Base-by-base conservation (phyloP, 106 monocot species). In the Platanthera zijinensis region DNA sequence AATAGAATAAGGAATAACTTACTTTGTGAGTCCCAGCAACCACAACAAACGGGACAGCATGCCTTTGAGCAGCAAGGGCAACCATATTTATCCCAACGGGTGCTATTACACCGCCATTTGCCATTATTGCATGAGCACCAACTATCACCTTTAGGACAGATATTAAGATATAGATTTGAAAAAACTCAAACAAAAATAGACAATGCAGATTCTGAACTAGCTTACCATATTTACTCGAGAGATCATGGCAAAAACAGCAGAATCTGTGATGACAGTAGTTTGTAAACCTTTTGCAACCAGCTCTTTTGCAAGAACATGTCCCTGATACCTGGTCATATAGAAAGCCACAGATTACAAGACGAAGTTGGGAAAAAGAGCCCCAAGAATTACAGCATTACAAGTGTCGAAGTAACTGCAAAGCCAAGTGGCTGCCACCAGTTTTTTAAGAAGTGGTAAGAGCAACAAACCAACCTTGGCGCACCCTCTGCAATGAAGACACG, bases 21-120 rank as follows among this genome's bases (percentile, higher is more conserved):
- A 97, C 97, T 91, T 97, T 97, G 82, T 97, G 97, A 74, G 82
- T 91, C 22, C 97, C 97, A 80, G 97, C 97, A 88, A 97, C 89
- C 50, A 97, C 97, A 69, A 97, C 97, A 84, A 97, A 94, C 72
- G 97, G 97, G n/a, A 97, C 97, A 56, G 97, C 91, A 89, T 97
- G 97, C 68, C 89, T 94, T 82, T 94, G 85, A 76, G 97, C 97
- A 82, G 97, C 97, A 53, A 97, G 91, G 14, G 97, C 97, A 75
- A 97, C 82, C 93, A 94, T 91, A 84, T 97, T 97, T 73, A 86
- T 78, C 25, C 97, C 97, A 52, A 97, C 84, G 74, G 97, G 97
- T 78, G 97, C 93, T 75, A 97, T 85, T 4, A 97, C 87, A 71
- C 97, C 97, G 74, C 97, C 97, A 86, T 97, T 94, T 46, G 97